phyloP scores from a whole-genome alignment of 2,329 filamentous ascomycete genomes.

The Trichothecium sympodiale region DNA sequence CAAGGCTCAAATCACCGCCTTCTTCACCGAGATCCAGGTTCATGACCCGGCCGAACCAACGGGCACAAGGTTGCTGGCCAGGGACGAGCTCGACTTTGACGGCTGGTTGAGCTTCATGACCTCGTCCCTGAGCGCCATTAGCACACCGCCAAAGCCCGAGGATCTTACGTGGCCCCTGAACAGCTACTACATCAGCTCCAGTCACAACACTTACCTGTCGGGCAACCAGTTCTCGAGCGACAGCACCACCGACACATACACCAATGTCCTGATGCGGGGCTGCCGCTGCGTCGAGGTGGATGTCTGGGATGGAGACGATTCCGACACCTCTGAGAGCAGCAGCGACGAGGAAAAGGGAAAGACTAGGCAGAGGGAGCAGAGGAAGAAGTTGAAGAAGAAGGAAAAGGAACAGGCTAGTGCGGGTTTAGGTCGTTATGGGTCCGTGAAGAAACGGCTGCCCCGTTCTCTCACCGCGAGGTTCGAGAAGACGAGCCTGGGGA shows the following conservation, averaged over 20 bases:
- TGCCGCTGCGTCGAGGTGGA: slow-evolving; percentile 92
- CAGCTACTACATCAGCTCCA: slow-evolving; percentile 89
- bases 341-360: slow-evolving; percentile 43
- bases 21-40: slow-evolving; percentile 34
- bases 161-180: slow-evolving; percentile 68
- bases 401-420: not conserved
- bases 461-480: slow-evolving; percentile 31
- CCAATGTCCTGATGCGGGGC: slow-evolving; percentile 68
- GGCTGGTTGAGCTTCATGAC: slow-evolving; percentile 46
- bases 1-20: slow-evolving; percentile 30
- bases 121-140: slow-evolving; percentile 32
- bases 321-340: slow-evolving; percentile 44
- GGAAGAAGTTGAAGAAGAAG: slow-evolving; percentile 46
- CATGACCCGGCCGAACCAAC: slow-evolving; percentile 20
- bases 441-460: slow-evolving; percentile 44
- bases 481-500: slow-evolving; percentile 35
- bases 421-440: not conserved
- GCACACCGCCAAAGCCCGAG: slow-evolving; percentile 25
- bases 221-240: slow-evolving; percentile 81
- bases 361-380: slow-evolving; percentile 38
- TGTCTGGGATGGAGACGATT: slow-evolving; percentile 82
- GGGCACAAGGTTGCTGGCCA: slow-evolving; percentile 1
- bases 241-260: slow-evolving; percentile 82
- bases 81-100: slow-evolving; percentile 30
- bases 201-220: slow-evolving; percentile 88